phyloP scores from a whole-genome alignment of 2,329 filamentous ascomycete species.

The Apiospora arundinis region DNA sequence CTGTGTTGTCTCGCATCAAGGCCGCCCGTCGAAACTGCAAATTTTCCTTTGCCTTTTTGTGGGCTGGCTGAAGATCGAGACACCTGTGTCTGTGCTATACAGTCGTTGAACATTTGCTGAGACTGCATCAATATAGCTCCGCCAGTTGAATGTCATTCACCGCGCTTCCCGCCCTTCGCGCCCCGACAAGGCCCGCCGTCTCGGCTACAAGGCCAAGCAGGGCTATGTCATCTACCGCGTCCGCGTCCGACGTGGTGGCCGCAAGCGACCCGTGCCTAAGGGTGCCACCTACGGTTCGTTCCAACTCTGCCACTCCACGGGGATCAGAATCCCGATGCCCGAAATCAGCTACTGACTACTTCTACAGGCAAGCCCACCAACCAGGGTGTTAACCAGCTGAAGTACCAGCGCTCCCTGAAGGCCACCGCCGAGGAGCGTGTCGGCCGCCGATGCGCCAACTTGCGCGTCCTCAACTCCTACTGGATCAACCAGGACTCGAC shows the following conservation, averaged over 20 bases:
- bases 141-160: slow-evolving; percentile 99
- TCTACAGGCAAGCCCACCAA: slow-evolving; percentile 97
- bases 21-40: not conserved
- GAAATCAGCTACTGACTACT: slow-evolving; percentile 27
- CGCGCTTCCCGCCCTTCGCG: slow-evolving; percentile 97
- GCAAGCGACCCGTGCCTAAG: slow-evolving; percentile 96
- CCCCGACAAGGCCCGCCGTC: slow-evolving; percentile 99
- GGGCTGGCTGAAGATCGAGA: slow-evolving; percentile 9
- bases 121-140: slow-evolving; percentile 99
- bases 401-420: slow-evolving; percentile 99
- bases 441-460: slow-evolving; percentile 97
- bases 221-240: slow-evolving; percentile 99
- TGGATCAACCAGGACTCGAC: slow-evolving; percentile 99
- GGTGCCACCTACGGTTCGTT: slow-evolving; percentile 96
- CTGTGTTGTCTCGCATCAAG: slow-evolving; percentile 36
- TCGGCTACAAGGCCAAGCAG: slow-evolving; percentile 99
- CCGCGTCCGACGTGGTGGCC: slow-evolving; percentile 96
- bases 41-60: slow-evolving; percentile 2
- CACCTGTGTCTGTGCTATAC: slow-evolving; percentile 74
- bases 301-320: not conserved
- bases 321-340: not conserved
- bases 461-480: slow-evolving; percentile 99
- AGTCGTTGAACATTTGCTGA: slow-evolving; percentile 99
- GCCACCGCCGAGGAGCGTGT: slow-evolving; percentile 99
- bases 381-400: slow-evolving; percentile 99